Percentiles rank a stretch among this genome's conserved stretches.
Evolutionary conservation across 495 filamentous ascomycete species (phyloP).

Genomic region (Xylaria acuta): DNA sequence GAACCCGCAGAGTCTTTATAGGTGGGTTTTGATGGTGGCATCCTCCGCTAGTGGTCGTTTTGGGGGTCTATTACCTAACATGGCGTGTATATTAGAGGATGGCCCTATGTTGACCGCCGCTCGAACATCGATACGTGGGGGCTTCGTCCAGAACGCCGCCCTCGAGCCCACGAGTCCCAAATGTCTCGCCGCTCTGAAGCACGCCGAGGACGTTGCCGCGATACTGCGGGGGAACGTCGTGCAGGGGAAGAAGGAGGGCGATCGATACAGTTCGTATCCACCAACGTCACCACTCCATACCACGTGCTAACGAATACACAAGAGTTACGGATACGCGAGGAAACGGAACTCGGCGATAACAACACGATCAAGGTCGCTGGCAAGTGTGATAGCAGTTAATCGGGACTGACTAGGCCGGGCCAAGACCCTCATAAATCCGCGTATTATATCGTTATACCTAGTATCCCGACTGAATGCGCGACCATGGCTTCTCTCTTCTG

Average conservation of each 20-base stretch:
- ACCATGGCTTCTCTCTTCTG: conserved; percentile 42
- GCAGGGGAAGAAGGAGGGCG: conserved; percentile 72
- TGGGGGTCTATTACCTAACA: background rate
- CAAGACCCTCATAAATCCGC: conserved; percentile 40
- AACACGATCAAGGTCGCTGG: conserved; percentile 74
- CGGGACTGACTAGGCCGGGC: conserved; percentile 29
- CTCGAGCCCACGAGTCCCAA: conserved; percentile 61
- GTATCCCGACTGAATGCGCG: conserved; percentile 36
- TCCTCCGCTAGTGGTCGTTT: background rate
- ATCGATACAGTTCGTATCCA: conserved; percentile 67
- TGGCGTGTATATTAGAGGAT: conserved; percentile 63
- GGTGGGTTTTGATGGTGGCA: conserved; percentile 53
- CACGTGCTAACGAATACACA: conserved; percentile 18
- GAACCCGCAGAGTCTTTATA: conserved; percentile 81
- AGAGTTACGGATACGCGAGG: conserved; percentile 87
- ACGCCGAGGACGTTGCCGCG: conserved; percentile 82
- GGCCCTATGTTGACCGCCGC: conserved; percentile 68
- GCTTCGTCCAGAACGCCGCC: conserved; percentile 70
- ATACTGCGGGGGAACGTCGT: conserved; percentile 87
- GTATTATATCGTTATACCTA: conserved; percentile 44
- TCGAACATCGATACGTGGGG: conserved; percentile 68
- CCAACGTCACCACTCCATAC: background rate
- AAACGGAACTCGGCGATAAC: conserved; percentile 92
- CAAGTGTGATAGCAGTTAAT: conserved; percentile 51
- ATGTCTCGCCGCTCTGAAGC: conserved; percentile 61